Base-by-base conservation (phyloP, 768 basidiomycete species). In the Amanita jacksonii region DNA sequence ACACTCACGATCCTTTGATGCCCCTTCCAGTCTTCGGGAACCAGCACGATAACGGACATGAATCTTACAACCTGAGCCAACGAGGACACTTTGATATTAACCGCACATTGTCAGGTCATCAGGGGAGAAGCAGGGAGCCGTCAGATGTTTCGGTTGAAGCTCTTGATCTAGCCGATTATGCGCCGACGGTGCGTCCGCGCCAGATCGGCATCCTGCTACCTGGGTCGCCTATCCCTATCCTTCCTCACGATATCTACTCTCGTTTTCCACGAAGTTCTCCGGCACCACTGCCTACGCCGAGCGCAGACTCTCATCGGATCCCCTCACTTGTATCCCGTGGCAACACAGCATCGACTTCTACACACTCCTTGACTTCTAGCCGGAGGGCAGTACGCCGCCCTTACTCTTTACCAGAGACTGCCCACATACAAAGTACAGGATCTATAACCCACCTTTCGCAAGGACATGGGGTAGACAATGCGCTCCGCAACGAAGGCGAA, bases 101-200 rank as follows among this genome's bases (percentile, higher is more conserved):
- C 30, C 49, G 36, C 1, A 37, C 22, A 27, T 5, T 24, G 8
- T 8, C 4, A 12, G 31, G 10, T n/a, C 42, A 43, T 20, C 42
- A 43, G 25, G 6, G 27, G 2, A 62, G 63, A 22, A 34, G 31
- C 34, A 59, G 73, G 48, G 76, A 81, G 47, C 62, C 71, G 3
- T 79, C 80, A 5, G 81, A 83, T 46, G 70, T 68, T 20, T 81
- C 79, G 43, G 70, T 83, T 1, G 81, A 84, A 55, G 80, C 81
- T 2, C 69, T 83, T 43, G 82, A 85, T 60, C 67, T 85, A 18
- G 81, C 81, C 24, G 82, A 83, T 57, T 85, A 83, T 59, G 68
- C 79, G 5, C 62, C 57, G 48, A 75, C 74, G 15, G 65, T 81
- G 18, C 61, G 65, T 31, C 42, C 61, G 25, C 58, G 67, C 47